Percentiles rank a stretch among this genome's conserved stretches.
Conservation (phyloP, 106 monocot species). For the Dendrobium nobile region DNA sequence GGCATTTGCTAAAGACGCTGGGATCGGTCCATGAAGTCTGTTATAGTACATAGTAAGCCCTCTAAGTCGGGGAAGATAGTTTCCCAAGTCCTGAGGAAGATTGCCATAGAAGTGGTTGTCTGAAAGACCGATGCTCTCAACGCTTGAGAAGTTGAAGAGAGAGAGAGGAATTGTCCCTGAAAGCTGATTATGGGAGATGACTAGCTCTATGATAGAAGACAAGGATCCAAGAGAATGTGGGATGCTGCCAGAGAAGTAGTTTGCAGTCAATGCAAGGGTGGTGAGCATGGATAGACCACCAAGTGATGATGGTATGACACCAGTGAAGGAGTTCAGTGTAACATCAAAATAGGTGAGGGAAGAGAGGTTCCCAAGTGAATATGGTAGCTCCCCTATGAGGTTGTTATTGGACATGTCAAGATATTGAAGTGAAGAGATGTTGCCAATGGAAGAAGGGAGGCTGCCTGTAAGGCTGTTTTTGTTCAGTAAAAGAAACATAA, state of each 20-base stretch:
- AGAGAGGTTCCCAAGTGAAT: slow-evolving; percentile 16
- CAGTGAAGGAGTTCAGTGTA: slow-evolving; percentile 13
- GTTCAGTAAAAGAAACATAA: neutral
- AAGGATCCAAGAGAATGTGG: neutral
- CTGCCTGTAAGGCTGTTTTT: neutral
- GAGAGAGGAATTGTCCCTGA: slow-evolving; percentile 13
- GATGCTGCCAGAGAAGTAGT: slow-evolving; percentile 9
- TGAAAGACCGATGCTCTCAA: slow-evolving; percentile 7
- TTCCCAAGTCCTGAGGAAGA: slow-evolving; percentile 14
- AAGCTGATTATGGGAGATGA: slow-evolving; percentile 5
- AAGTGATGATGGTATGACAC: slow-evolving; percentile 11
- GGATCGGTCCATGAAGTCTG: slow-evolving; percentile 13
- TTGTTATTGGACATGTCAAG: neutral
- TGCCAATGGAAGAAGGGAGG: neutral
- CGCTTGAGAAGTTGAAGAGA: neutral
- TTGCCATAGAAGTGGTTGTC: slow-evolving; percentile 17
- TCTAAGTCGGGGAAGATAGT: slow-evolving; percentile 1
- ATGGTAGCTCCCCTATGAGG: neutral
- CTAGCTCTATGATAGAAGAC: neutral
- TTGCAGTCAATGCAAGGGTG: slow-evolving; percentile 5
- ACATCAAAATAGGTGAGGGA: slow-evolving; percentile 17
- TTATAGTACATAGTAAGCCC: slow-evolving; percentile 17
- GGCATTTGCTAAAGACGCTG: slow-evolving; percentile 15
- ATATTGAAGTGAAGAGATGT: neutral
- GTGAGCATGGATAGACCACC: neutral